These are phyloP conservation scores for Pythium monospermum DNA, from an alignment of 352 stramenopile species.

Conservation along the genomic window DNA sequence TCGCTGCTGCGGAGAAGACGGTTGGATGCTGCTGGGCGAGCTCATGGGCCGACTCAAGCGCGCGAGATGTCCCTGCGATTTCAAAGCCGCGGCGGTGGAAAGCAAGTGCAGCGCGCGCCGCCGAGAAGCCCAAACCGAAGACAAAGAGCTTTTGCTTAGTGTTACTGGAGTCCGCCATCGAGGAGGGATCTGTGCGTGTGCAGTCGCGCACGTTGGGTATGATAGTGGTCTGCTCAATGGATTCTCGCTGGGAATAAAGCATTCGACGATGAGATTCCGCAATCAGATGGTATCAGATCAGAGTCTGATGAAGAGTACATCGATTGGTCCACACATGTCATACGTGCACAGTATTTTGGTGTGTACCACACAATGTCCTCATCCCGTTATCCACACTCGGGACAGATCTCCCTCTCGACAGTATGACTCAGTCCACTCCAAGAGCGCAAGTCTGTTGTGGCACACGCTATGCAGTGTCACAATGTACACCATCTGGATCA, in stretches of 20 bases:
- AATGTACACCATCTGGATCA: no score
- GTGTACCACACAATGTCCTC: no score
- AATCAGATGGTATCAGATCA: constrained; percentile 2
- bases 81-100: constrained; percentile 60
- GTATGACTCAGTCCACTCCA: no score
- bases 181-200: neutral
- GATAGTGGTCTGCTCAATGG: neutral
- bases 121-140: constrained; percentile 87
- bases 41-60: constrained; percentile 36
- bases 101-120: constrained; percentile 54
- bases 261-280: constrained; percentile 4
- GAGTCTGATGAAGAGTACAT: neutral
- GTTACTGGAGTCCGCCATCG: neutral
- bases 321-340: neutral
- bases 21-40: constrained; percentile 29
- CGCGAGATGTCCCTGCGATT: constrained; percentile 72
- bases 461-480: no score
- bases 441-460: no score
- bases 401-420: no score
- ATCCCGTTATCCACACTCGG: no score
- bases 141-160: constrained; percentile 71
- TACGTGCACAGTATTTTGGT: neutral
- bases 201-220: neutral
- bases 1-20: constrained; percentile 33
- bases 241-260: neutral